Evolutionary conservation across 2,329 filamentous ascomycete species (phyloP).

Genomic region (Colletotrichum sp.): DNA sequence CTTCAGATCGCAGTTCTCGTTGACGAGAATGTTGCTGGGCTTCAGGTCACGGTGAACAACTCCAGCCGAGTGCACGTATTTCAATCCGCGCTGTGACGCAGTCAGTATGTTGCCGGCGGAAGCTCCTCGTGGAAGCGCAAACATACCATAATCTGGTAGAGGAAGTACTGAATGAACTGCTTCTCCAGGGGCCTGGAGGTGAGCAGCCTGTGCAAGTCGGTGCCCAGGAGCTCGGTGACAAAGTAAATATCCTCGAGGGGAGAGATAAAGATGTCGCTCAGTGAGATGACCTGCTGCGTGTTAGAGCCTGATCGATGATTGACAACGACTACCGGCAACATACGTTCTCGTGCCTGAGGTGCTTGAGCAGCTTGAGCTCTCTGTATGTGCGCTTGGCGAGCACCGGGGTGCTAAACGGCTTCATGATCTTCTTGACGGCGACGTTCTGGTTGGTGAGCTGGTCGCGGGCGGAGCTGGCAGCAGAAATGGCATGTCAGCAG

Average conservation of each 20-base stretch:
- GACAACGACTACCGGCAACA: slow-evolving; percentile 17
- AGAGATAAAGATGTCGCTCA: slow-evolving; percentile 99
- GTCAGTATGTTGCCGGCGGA: slow-evolving; percentile 14
- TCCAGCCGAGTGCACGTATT: slow-evolving; percentile 98
- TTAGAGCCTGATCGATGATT: slow-evolving; percentile 22
- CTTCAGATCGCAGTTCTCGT: slow-evolving; percentile 99
- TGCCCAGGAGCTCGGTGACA: slow-evolving; percentile 96
- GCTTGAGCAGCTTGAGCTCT: slow-evolving; percentile 96
- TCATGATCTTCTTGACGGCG: slow-evolving; percentile 99
- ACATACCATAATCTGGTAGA: slow-evolving; percentile 96
- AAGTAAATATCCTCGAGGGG: slow-evolving; percentile 99
- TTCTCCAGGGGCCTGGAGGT: slow-evolving; percentile 97
- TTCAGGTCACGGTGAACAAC: slow-evolving; percentile 98
- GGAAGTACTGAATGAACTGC: slow-evolving; percentile 99
- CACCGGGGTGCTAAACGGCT: slow-evolving; percentile 99
- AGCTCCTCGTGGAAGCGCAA: background rate
- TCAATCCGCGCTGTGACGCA: slow-evolving; percentile 78
- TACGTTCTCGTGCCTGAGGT: slow-evolving; percentile 96
- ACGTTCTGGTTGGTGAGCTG: slow-evolving; percentile 97
- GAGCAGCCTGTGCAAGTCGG: slow-evolving; percentile 92
- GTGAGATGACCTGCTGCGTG: slow-evolving; percentile 79
- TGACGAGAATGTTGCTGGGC: slow-evolving; percentile 98
- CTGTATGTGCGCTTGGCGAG: slow-evolving; percentile 97
- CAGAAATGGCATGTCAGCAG: background rate
- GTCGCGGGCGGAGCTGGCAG: slow-evolving; percentile 86